Base-by-base conservation (phyloP, 2,329 filamentous ascomycete genomes). In the Fusarium begoniae region DNA sequence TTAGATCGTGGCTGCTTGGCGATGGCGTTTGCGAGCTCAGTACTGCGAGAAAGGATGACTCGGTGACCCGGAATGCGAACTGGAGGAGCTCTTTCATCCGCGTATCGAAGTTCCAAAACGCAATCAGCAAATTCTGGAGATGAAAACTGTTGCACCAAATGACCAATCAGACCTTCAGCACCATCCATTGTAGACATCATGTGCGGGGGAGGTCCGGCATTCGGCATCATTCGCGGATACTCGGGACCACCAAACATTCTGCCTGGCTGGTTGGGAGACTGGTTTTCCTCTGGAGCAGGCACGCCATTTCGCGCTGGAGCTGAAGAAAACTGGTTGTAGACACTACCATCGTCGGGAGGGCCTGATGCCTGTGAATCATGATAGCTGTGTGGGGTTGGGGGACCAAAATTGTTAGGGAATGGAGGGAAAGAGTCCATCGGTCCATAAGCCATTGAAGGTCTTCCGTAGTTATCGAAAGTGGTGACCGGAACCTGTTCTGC, bases 331-430 rank as follows among this genome's bases (percentile, higher is more conserved):
- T 84, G 85, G 32, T 80, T 82, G 60, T 81, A 83, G 61, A 84
- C 79, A 63, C 82, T 83, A 37, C 81, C 83, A 18, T 87, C 86
- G 44, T 86, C 86, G 22, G 82, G 84, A 48, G 85, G 85, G 10
- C 81, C 84, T 4, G 89, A 90, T 41, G 88, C 85, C 69, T 90
- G 90, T 6, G 90, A 91, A 41, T 87, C 89, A 63, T 90, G 90
- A 76, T 90, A 90, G 79, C 89, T 91, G 70, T 89, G 89, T 8
- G 89, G 87, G 5, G 89, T 90, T 3, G 87, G 85, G 5, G 89
- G 87, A 7, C 86, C 87, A 76, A 88, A 88, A 72, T 81, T 83
- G 71, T 80, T 81, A 30, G 78, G 79, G 66, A 81, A 79, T 7
- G 68, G 73, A 53, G 73, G 76, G 63, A 82, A 82, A 14, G 83